A percentile compares a stretch with the other conserved stretches of the same genome.
phyloP scores from a whole-genome alignment of 495 filamentous ascomycete species.

The Chlorociboria aeruginascens region DNA sequence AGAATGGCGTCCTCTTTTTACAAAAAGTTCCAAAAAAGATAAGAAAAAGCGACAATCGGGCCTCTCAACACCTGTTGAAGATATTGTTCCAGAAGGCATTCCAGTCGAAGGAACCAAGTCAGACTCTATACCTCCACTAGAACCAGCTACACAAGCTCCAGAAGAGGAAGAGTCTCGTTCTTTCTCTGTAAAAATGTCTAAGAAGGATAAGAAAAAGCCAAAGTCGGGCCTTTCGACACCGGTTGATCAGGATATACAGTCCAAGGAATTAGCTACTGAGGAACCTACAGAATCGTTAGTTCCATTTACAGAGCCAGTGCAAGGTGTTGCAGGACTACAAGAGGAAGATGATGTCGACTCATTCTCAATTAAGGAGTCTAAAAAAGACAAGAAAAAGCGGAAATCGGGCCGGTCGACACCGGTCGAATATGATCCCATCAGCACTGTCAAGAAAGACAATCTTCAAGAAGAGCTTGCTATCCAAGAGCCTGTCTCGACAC shows the following conservation, averaged over 20 bases:
- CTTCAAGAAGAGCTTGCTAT: not conserved
- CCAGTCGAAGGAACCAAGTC: not conserved
- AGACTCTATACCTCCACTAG: not conserved
- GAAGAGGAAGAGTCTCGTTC: constrained; percentile 1
- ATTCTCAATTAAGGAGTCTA: constrained; percentile 8
- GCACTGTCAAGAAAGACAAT: not conserved
- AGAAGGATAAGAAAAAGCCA: constrained; percentile 22
- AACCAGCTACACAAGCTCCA: not conserved
- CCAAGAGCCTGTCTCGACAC: no score
- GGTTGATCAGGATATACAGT: not conserved
- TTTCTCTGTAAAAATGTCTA: constrained; percentile 19
- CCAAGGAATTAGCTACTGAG: not conserved
- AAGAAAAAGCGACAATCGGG: constrained; percentile 13
- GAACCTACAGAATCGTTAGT: not conserved
- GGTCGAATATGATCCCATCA: not conserved
- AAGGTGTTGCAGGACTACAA: not conserved
- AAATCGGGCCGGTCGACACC: constrained; percentile 6
- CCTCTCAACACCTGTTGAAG: not conserved
- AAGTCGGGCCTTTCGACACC: constrained; percentile 8
- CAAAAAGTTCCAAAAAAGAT: constrained; percentile 16
- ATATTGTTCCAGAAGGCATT: no score
- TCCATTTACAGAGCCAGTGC: not conserved
- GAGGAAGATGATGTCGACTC: constrained; percentile 6
- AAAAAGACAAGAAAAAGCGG: constrained; percentile 11
- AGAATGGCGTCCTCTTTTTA: not conserved